Base-by-base conservation (phyloP, 2,329 filamentous ascomycete genomes). In the Dendrostoma leiphaemia region DNA sequence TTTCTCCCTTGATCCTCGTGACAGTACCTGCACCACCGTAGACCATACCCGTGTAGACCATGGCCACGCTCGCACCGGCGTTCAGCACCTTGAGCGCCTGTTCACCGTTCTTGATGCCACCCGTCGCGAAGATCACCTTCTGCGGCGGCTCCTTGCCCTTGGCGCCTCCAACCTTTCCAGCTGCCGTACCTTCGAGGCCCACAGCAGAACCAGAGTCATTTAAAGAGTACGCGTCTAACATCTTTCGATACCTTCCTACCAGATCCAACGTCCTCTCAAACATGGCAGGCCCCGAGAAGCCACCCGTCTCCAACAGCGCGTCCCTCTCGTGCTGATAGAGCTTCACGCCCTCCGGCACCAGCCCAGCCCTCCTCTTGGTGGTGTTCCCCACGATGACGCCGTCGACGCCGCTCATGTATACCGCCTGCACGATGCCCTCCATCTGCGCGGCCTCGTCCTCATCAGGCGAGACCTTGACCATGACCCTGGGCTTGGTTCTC, bases 381-480 rank as follows among this genome's bases (percentile, higher is more conserved):
- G 94, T 99, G 75, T 99, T 99, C 10, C 93, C 94, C 4, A 99
- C 93, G 59, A 99, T 97, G 32, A 99, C 85, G 26, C 94, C 94
- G 63, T 97, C 92, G 2, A 97, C 92, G 6, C 92, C 92, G 57
- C 89, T 91, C 61, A 79, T 78, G 77, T 85, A 88, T 12, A 96
- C 86, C 0, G 92, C 92, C 62, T 91, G 83, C 57, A 91, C 93
- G 53, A 99, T 96, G 8, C 92, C 94, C 38, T 86, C 81, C 58
- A 99, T 83, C 68, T 99, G 91, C 53, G 85, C 77, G 49, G 91
- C 85, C 19, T 88, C 84, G 68, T 97, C 91, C 73, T 97, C 94
- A 63, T 99, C 94, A 0, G 94, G 94, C 56, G 90, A 96, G 19
- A 99, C 93, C 76, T 99, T 99, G 64, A 99, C 94, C 90, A 99